Evolutionary conservation across 768 basidiomycete species (phyloP).

Genomic region (Tricholoma matsutake): DNA sequence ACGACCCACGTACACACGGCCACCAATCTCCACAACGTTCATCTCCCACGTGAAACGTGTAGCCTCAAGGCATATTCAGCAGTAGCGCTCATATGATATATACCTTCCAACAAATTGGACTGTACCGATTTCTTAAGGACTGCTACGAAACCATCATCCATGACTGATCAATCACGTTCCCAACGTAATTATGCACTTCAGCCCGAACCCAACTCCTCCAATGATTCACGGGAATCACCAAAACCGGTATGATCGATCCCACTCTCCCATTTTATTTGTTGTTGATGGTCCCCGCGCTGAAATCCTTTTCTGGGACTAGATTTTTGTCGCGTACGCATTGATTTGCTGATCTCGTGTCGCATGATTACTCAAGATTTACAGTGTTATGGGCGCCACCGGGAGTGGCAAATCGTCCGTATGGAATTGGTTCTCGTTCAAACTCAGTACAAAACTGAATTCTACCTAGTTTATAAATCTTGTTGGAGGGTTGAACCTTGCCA

Average conservation of each 20-base stretch:
- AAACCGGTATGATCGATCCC: neutral
- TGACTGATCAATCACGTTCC: neutral
- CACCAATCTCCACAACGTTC: neutral
- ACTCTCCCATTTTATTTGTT: neutral
- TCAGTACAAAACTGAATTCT: neutral
- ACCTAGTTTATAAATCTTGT: slow-evolving; percentile 1
- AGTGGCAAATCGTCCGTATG: slow-evolving; percentile 3
- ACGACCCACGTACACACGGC: neutral
- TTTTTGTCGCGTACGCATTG: neutral
- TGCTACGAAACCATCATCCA: too few species aligned
- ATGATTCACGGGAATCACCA: neutral
- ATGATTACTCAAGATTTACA: neutral
- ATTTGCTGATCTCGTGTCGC: neutral
- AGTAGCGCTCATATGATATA: too few species aligned
- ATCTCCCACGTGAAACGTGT: neutral
- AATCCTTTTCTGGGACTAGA: neutral
- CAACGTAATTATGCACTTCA: too few species aligned
- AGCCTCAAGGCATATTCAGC: neutral
- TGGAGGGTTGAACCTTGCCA: neutral
- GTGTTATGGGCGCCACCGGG: slow-evolving; percentile 5
- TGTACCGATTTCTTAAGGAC: too few species aligned
- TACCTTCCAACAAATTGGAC: too few species aligned
- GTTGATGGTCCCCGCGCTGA: neutral
- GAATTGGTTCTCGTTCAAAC: neutral
- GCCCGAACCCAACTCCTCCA: neutral